Percentiles rank a stretch among this genome's conserved stretches.
Evolutionary conservation across 1,284 basidiomycete genomes (phyloP).

Genomic region (Austroboletus novae-zelandiae): DNA sequence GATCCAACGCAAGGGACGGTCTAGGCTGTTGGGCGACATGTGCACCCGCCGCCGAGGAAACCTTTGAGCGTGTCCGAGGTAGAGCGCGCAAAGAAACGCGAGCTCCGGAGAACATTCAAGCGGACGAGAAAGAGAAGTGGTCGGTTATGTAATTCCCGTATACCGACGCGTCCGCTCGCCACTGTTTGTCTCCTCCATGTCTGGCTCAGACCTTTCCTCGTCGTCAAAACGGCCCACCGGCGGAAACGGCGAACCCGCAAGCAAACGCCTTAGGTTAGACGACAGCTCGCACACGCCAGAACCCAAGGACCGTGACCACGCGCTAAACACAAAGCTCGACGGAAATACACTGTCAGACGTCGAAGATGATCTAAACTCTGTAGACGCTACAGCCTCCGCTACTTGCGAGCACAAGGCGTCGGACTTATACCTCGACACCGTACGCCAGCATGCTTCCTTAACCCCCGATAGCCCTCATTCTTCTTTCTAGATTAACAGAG

Average conservation of each 20-base stretch:
- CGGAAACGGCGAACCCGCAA: conserved; percentile 34
- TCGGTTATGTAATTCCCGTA: conserved; percentile 23
- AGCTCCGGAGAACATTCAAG: conserved; percentile 24
- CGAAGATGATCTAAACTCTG: conserved; percentile 51
- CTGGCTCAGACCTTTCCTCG: conserved; percentile 8
- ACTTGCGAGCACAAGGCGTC: conserved; percentile 57
- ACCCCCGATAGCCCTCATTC: conserved; percentile 18
- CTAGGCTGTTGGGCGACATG: conserved; percentile 35
- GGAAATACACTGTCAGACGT: conserved; percentile 38
- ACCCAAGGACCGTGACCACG: conserved; percentile 13
- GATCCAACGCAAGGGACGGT: conserved; percentile 58
- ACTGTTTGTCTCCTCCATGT: conserved; percentile 15
- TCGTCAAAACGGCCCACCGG: conserved; percentile 7
- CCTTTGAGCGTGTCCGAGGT: conserved; percentile 19
- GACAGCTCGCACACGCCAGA: conserved; percentile 14
- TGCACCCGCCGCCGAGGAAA: conserved; percentile 20
- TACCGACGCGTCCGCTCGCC: not conserved
- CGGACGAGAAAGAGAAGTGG: no score
- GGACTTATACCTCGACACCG: conserved; percentile 96
- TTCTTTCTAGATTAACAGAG: conserved; percentile 74
- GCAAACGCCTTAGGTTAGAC: conserved; percentile 42
- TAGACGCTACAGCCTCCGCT: conserved; percentile 35
- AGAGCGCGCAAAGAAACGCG: conserved; percentile 24
- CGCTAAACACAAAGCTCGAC: conserved; percentile 19
- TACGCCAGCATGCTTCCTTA: conserved; percentile 38